Base-by-base conservation (phyloP, 1,139 yeast species). In the Zygoascus hellenicus region DNA sequence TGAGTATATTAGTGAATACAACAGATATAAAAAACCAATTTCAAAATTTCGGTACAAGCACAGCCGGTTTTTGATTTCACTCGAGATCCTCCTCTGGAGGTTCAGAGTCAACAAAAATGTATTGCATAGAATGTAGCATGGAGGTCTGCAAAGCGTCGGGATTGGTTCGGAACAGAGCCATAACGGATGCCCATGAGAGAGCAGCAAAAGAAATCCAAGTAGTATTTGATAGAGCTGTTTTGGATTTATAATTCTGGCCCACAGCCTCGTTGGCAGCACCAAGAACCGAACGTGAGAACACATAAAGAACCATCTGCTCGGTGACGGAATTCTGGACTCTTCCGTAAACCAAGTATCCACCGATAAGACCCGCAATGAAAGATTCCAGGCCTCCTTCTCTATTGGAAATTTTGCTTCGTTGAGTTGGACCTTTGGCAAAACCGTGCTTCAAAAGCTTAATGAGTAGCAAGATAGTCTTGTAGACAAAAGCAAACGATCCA, bases 141-240 rank as follows among this genome's bases (percentile, higher is more conserved):
- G 87, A 78, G 49, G 77, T 73, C 59, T 84, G 92, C 48, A 85
- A 70, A 57, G 76, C 75, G 45, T 74, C 74, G 6, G 85, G 83
- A 53, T 83, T 83, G 52, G 70, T 70, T 52, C 82, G 76, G 64
- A 82, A 84, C 47, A 85, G 71, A 57, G 77, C 72, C 92, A 85
- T 83, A 43, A 84, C 87, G 44, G 77, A 63, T 0, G 82, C 94
- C 95, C 95, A 85, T 9, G 81, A 72, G 6, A 80, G 52, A n/a
- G 83, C 78, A 1, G 90, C 83, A 61, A 81, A 78, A 47, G 76
- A 64, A 42, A 78, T 72, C 90, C 90, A 84, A 3, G 81, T 69
- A 57, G 68, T 32, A 50, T 61, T 52, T 53, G 65, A 53, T 33
- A 50, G 38, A 1, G 35, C 30, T 10, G 50, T 42, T n/a, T 42